phyloP scores from a whole-genome alignment of 371 early-diverging fungal genomes.

The Lichtheimia corymbifera region DNA sequence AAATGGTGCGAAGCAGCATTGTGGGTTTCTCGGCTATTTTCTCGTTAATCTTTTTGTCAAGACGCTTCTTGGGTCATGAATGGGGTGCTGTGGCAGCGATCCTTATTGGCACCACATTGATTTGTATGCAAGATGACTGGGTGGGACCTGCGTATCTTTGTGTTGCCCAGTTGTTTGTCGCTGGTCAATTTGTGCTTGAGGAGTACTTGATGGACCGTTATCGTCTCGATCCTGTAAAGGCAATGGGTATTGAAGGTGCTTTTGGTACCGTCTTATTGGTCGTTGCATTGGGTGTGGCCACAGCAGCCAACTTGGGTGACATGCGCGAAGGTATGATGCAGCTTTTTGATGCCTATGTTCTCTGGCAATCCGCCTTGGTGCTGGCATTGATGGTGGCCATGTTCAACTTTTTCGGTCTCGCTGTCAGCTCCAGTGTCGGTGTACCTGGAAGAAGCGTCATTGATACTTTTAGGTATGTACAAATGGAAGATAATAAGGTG shows the following conservation, averaged over 20 bases:
- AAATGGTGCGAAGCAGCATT: conserved; percentile 49
- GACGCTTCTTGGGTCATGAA: conserved; percentile 39
- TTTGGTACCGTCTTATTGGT: conserved; percentile 36
- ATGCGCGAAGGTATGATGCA: conserved; percentile 28
- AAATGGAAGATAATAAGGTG: too few species aligned
- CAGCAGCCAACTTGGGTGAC: conserved; percentile 26
- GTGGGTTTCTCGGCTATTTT: conserved; percentile 50
- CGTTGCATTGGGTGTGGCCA: conserved; percentile 20
- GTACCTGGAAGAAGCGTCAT: conserved; percentile 45
- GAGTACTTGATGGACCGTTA: conserved; percentile 49
- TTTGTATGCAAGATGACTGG: conserved; percentile 26
- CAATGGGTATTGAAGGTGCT: conserved; percentile 49
- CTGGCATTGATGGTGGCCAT: conserved; percentile 43
- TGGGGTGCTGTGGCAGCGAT: conserved; percentile 36
- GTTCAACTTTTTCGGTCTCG: conserved; percentile 50
- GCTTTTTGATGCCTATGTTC: conserved; percentile 17
- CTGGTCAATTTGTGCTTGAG: conserved; percentile 45
- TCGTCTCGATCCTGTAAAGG: conserved; percentile 43
- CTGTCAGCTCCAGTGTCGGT: conserved; percentile 39
- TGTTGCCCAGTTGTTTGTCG: conserved; percentile 43
- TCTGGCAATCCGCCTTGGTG: conserved; percentile 43
- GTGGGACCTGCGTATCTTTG: conserved; percentile 33
- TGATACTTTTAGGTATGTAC: conserved; percentile 39
- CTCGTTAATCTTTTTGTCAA: conserved; percentile 39
- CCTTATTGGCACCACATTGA: conserved; percentile 28